Base-by-base conservation (phyloP, 2,329 filamentous ascomycete genomes). In the Alternaria atra region DNA sequence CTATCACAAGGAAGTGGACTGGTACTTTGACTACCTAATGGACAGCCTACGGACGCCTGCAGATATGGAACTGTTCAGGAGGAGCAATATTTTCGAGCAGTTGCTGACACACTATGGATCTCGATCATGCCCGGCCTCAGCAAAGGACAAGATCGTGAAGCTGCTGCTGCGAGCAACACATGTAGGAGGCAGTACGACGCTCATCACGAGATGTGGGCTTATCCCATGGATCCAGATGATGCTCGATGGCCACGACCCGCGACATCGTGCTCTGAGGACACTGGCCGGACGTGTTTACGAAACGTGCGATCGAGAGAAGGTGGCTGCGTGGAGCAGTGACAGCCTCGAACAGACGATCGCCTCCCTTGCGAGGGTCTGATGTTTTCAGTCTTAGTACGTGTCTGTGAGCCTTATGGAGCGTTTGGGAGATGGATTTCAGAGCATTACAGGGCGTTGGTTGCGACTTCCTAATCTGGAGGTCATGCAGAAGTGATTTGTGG, bases 181-280 rank as follows among this genome's bases (percentile, higher is more conserved):
- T 32, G 85, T 89, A 30, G 89, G 86, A 1, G 93, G 91, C 1
- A 92, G 91, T 76, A 91, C 89, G 5, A 94, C 91, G n/a, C 82
- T 97, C 46, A 85, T 93, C 37, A 96, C 93, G 1, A 84, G 93
- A 58, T 89, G 90, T 43, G 92, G 91, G 15, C 81, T 91, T 20
- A 76, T 94, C 54, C 89, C 86, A 66, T 97, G 93, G 93, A 82
- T 94, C 8, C 85, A 90, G 60, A 85, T 86, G 60, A 87, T 88
- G 69, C 76, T 85, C 35, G 84, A 83, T 15, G 66, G 65, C 4
- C 77, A 81, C 3, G 83, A 80, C 52, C 76, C 78, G 44, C 82
- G 84, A 15, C 85, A 86, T 65, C 79, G 77, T 17, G 77, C 87
- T 25, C 80, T 88, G 52, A 83, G 80, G 61, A 84, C 81, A 0